Conservation (phyloP, 164 flowering plant genomes). For the Sedum album region DNA sequence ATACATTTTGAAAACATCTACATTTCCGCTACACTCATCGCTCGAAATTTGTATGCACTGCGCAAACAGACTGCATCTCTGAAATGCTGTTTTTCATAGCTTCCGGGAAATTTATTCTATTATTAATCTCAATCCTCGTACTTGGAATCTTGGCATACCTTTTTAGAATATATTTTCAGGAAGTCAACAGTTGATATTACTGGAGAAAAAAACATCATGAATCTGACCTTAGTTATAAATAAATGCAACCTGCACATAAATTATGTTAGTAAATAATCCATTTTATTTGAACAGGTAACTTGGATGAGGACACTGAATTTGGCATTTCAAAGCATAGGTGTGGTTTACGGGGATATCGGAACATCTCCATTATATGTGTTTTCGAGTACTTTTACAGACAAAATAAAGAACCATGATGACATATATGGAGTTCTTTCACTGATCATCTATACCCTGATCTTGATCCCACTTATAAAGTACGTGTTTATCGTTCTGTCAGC, state of each 20-base stretch:
- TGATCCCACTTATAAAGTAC: slow-evolving; percentile 23
- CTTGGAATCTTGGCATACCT: background rate
- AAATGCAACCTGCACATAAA: background rate
- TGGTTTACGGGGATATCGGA: slow-evolving; percentile 28
- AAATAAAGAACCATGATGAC: slow-evolving; percentile 13
- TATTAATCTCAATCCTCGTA: background rate
- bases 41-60: too few species aligned
- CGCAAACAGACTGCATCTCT: too few species aligned
- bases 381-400: slow-evolving; percentile 13
- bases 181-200: background rate
- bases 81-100: background rate
- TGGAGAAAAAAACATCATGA: background rate
- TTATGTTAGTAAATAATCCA: too few species aligned
- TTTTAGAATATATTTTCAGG: background rate
- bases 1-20: too few species aligned
- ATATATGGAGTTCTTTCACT: slow-evolving; percentile 24
- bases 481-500: slow-evolving; percentile 22
- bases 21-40: background rate
- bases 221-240: background rate
- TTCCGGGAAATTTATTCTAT: background rate
- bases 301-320: slow-evolving; percentile 6
- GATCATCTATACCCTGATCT: slow-evolving; percentile 20
- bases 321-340: slow-evolving; percentile 27
- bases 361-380: slow-evolving; percentile 25
- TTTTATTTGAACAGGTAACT: background rate